Percentiles rank a stretch among this genome's conserved stretches.
Conservation (phyloP, 495 filamentous ascomycete species). For the Penicillium alfredii region DNA sequence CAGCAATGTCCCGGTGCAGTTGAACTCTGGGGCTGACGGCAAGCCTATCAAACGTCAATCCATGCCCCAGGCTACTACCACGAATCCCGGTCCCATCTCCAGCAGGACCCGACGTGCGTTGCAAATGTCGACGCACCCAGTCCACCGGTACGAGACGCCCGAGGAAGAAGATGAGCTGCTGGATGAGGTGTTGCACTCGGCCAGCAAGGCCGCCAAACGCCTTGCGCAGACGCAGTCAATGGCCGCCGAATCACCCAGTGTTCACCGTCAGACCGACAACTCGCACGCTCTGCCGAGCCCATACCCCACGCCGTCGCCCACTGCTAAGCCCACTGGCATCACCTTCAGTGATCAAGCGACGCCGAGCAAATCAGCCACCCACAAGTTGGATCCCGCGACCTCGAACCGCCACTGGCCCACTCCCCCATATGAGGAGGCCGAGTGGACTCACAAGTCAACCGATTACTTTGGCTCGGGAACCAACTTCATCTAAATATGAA, state of each 20-base stretch:
- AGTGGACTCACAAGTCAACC: constrained; percentile 77
- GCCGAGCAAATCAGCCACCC: constrained; percentile 52
- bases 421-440: constrained; percentile 87
- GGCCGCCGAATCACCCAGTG: constrained; percentile 34
- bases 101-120: constrained; percentile 78
- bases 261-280: constrained; percentile 51
- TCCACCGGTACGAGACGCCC: constrained; percentile 82
- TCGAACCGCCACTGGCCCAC: constrained; percentile 79
- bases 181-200: constrained; percentile 68
- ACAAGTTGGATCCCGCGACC: constrained; percentile 52
- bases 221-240: constrained; percentile 45
- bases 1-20: constrained; percentile 43
- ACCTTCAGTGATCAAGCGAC: constrained; percentile 58
- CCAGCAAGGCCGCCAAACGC: constrained; percentile 49
- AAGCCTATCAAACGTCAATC: constrained; percentile 63
- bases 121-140: constrained; percentile 65
- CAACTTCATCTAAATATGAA: constrained; percentile 37
- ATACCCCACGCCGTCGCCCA: constrained; percentile 88
- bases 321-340: constrained; percentile 66
- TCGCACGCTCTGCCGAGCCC: constrained; percentile 57
- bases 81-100: constrained; percentile 59
- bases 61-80: constrained; percentile 57
- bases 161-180: constrained; percentile 96
- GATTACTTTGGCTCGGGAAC: constrained; percentile 65
- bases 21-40: constrained; percentile 43